phyloP scores from a whole-genome alignment of 139 green algal species.

The Asterochloris sp. region DNA sequence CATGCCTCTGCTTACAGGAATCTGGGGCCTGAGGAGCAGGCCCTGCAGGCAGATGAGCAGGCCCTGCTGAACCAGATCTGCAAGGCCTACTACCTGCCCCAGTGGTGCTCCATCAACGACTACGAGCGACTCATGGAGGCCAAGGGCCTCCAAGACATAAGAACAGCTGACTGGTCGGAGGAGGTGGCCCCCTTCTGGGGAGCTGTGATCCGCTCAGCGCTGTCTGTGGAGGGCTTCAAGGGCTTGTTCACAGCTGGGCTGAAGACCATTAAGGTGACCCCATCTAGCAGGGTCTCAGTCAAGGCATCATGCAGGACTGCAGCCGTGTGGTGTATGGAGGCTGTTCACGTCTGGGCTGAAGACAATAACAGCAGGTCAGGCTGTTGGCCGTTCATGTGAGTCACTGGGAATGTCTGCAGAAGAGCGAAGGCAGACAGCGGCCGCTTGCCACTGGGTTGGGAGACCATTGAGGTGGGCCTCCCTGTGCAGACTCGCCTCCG shows the following conservation, averaged over 20 bases:
- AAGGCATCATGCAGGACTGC: no score
- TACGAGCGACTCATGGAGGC: conserved; percentile 74
- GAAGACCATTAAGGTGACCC: conserved; percentile 76
- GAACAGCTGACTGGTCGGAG: conserved; percentile 80
- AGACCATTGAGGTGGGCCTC: no score
- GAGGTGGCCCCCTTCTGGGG: conserved; percentile 94
- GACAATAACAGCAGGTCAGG: no score
- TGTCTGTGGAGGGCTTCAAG: conserved; percentile 68
- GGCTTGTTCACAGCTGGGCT: conserved; percentile 83
- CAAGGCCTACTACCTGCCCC: conserved; percentile 96
- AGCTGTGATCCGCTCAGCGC: conserved; percentile 84
- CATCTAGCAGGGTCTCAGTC: no score
- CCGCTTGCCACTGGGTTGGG: no score
- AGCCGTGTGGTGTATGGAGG: no score
- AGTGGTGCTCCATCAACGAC: conserved; percentile 89
- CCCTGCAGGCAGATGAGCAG: conserved; percentile 49
- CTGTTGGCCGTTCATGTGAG: no score
- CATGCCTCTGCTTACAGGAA: conserved; percentile 18
- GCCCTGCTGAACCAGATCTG: conserved; percentile 89
- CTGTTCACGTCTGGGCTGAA: no score
- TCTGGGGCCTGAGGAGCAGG: conserved; percentile 38
- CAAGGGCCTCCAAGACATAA: conserved; percentile 55
- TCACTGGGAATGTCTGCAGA: no score
- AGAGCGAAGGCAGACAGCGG: no score
- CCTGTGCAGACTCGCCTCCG: no score